Percentiles rank a stretch among this genome's conserved stretches.
Conservation (phyloP, 805 yeast species). For the Jamesozyma gamospora region DNA sequence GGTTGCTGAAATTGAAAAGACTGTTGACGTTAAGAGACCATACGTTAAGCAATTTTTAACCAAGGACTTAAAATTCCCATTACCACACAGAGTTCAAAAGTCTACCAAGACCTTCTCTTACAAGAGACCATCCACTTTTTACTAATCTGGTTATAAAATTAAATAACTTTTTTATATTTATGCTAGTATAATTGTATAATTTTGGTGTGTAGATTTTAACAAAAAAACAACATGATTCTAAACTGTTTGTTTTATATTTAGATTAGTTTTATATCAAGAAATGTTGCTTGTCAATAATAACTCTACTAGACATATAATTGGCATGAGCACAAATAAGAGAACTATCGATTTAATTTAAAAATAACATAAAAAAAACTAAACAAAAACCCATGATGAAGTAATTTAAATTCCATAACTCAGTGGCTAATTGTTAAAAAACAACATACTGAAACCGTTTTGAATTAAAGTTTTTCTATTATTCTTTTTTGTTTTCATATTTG, state of each 20-base stretch:
- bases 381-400: too few species aligned
- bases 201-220: constrained; percentile 21
- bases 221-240: constrained; percentile 5
- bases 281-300: too few species aligned
- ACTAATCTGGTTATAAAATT: constrained; percentile 42
- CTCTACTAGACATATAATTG: too few species aligned
- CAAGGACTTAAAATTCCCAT: constrained; percentile 97
- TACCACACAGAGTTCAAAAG: constrained; percentile 98
- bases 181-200: constrained; percentile 19
- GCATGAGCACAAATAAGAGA: too few species aligned
- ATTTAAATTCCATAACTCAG: too few species aligned
- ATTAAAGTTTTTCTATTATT: too few species aligned
- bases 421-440: too few species aligned
- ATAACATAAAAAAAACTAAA: too few species aligned
- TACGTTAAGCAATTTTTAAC: constrained; percentile 95
- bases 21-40: constrained; percentile 98
- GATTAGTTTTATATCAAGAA: too few species aligned
- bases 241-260: not conserved
- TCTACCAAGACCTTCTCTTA: constrained; percentile 78
- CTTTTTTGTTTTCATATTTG: too few species aligned
- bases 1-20: constrained; percentile 97
- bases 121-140: constrained; percentile 95
- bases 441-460: too few species aligned
- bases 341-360: too few species aligned
- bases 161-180: constrained; percentile 1